phyloP scores from a whole-genome alignment of 1,284 basidiomycete species.

The Rhodotorula mucilaginosa region DNA sequence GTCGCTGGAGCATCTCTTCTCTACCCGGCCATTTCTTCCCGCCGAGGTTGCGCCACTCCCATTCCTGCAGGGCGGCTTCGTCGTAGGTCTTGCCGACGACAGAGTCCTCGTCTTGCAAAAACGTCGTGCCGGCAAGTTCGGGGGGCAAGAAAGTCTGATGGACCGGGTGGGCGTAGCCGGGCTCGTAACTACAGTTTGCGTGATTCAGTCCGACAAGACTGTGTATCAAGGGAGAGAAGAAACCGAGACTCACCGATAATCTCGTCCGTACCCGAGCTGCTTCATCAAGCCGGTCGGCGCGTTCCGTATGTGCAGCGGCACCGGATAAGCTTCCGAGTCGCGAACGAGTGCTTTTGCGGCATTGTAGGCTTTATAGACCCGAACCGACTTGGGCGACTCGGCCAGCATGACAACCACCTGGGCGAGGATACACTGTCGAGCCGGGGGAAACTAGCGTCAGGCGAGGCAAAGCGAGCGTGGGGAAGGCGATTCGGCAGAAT shows the following conservation, averaged over 20 bases:
- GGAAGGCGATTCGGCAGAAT: background rate
- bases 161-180: constrained; percentile 62
- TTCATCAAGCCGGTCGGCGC: constrained; percentile 82
- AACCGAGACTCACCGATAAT: constrained; percentile 53
- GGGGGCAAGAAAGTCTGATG: constrained; percentile 54
- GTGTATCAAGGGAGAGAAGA: background rate
- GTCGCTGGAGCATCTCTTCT: constrained; percentile 24
- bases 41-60: constrained; percentile 68
- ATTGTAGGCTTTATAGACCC: constrained; percentile 74
- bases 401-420: constrained; percentile 78
- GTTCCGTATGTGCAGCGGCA: constrained; percentile 79
- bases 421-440: constrained; percentile 54
- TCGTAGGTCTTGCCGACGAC: constrained; percentile 65
- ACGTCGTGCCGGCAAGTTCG: constrained; percentile 50
- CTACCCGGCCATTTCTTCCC: constrained; percentile 65
- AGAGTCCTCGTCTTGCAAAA: constrained; percentile 61
- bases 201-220: background rate
- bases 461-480: background rate
- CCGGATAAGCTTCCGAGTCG: constrained; percentile 57
- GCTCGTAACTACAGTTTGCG: constrained; percentile 63
- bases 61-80: constrained; percentile 64
- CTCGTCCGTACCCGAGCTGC: constrained; percentile 69
- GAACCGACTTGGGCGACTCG: constrained; percentile 77
- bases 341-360: constrained; percentile 46
- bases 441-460: background rate